These are phyloP conservation scores for Lachancea sp. DNA, from an alignment of 805 yeast species.

Conservation along the genomic window DNA sequence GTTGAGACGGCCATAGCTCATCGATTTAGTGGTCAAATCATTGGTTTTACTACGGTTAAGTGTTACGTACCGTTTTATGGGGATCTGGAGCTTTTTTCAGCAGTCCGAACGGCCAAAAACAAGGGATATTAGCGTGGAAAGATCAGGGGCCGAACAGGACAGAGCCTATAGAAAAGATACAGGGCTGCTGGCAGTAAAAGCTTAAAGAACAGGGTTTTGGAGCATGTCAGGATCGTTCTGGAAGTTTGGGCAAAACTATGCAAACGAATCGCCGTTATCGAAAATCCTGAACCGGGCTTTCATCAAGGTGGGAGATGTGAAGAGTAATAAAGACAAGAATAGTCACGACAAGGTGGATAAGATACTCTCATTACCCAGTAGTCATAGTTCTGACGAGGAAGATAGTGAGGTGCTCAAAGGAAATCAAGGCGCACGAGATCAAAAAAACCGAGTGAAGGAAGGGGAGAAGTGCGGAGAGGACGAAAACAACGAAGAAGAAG, in stretches of 20 bases:
- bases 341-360: constrained; percentile 13
- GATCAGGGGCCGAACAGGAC: constrained; percentile 4
- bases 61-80: not conserved
- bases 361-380: constrained; percentile 2
- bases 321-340: constrained; percentile 1
- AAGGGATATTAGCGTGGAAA: not conserved
- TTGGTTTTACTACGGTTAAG: not conserved
- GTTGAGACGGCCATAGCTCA: not conserved
- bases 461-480: constrained; percentile 25
- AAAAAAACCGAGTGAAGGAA: not conserved
- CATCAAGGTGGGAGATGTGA: constrained; percentile 14
- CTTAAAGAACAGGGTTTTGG: not conserved
- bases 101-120: not conserved
- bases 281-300: constrained; percentile 37
- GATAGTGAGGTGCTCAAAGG: constrained; percentile 21
- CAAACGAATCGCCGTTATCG: constrained; percentile 49
- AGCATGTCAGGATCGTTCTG: constrained; percentile 46
- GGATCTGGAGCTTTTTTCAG: not conserved
- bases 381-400: constrained; percentile 3
- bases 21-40: not conserved
- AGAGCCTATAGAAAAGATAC: not conserved
- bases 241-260: constrained; percentile 55
- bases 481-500: not conserved
- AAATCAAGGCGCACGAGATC: constrained; percentile 15
- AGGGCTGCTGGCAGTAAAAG: not conserved